Percentiles rank a stretch among this genome's conserved stretches.
phyloP scores from a whole-genome alignment of 257 asterid species.

The Solanum peruvianum region DNA sequence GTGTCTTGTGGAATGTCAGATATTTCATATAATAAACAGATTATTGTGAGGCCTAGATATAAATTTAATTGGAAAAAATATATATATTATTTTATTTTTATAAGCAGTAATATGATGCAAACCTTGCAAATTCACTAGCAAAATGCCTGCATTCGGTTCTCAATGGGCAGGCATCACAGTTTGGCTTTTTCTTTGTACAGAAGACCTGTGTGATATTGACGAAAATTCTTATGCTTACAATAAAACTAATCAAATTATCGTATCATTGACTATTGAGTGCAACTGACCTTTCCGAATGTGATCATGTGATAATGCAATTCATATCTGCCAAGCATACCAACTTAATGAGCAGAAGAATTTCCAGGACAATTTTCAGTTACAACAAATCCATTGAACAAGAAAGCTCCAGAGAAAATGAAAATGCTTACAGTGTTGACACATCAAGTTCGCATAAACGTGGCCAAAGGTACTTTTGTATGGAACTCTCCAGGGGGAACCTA shows the following conservation, averaged over 20 bases:
- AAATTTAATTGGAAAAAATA: not conserved
- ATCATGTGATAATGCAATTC: constrained; percentile 41
- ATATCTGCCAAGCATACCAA: constrained; percentile 24
- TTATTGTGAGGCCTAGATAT: not conserved
- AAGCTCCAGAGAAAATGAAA: not conserved
- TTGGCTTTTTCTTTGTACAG: constrained; percentile 43
- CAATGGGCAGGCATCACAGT: constrained; percentile 54
- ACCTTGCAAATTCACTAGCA: constrained; percentile 59
- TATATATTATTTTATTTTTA: not conserved
- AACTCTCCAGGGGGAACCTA: constrained; percentile 41
- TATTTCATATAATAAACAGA: not conserved
- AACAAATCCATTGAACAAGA: not conserved
- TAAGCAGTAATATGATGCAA: not conserved
- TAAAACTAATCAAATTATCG: not conserved
- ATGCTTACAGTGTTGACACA: constrained; percentile 12
- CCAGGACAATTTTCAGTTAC: not conserved
- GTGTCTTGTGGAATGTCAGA: not conserved
- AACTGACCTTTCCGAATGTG: constrained; percentile 45
- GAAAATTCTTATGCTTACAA: not conserved
- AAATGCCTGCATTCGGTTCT: constrained; percentile 37
- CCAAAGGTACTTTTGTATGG: constrained; percentile 50
- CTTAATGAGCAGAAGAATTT: not conserved
- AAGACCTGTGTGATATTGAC: constrained; percentile 20
- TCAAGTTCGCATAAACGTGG: constrained; percentile 23
- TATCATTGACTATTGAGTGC: not conserved